These are phyloP conservation scores for Trametes punicea DNA, from an alignment of 768 basidiomycete species.

Conservation along the genomic window DNA sequence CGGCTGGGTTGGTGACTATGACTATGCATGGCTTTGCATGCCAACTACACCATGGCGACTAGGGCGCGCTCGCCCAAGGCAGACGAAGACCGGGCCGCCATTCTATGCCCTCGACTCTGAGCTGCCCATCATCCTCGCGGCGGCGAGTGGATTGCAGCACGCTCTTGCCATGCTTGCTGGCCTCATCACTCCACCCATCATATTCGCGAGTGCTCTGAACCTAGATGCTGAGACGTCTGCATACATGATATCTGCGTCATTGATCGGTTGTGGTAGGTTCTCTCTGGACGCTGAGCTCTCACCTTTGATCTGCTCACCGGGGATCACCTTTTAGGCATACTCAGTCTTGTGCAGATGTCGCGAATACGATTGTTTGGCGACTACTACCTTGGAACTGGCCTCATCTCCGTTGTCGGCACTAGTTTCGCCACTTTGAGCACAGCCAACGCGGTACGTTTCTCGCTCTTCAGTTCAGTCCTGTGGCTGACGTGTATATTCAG, in stretches of 20 bases:
- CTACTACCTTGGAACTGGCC: conserved; percentile 76
- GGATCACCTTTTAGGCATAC: conserved; percentile 45
- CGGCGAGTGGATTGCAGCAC: conserved; percentile 72
- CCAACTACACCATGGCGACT: conserved; percentile 59
- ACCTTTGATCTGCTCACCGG: too few species aligned
- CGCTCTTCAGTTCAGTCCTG: not conserved
- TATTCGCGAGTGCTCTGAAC: conserved; percentile 62
- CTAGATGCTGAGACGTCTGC: conserved; percentile 56
- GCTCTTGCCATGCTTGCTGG: conserved; percentile 82
- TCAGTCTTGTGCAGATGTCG: conserved; percentile 80
- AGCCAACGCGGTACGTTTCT: conserved; percentile 53
- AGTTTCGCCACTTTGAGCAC: conserved; percentile 78
- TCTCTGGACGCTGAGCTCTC: too few species aligned
- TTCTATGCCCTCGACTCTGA: conserved; percentile 75
- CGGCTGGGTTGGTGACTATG: conserved; percentile 85
- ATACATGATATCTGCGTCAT: conserved; percentile 78
- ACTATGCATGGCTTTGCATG: conserved; percentile 69
- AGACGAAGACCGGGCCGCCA: conserved; percentile 44
- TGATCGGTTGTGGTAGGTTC: conserved; percentile 69
- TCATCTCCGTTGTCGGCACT: conserved; percentile 79
- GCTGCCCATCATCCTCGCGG: conserved; percentile 68
- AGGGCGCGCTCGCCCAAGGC: conserved; percentile 27
- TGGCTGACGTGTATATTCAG: conserved; percentile 31
- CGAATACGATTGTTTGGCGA: conserved; percentile 54
- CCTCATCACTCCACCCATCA: conserved; percentile 80